phyloP scores from a whole-genome alignment of 139 green algal species.

The Auxenochlorella pyrenoidosa region DNA sequence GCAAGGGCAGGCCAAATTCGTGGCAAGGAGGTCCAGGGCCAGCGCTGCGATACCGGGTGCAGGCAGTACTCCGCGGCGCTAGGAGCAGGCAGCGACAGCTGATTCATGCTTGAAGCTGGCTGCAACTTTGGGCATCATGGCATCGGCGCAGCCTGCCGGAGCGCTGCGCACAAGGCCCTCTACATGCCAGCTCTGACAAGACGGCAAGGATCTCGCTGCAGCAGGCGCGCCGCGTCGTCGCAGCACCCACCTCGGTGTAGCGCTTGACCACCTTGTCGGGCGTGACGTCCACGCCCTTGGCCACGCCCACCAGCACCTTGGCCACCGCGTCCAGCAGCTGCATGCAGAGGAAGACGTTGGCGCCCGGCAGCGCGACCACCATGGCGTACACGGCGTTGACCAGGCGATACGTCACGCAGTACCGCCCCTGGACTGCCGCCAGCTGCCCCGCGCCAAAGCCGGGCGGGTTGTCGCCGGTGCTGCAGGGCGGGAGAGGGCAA shows the following conservation, averaged over 20 bases:
- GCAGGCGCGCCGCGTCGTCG: neutral
- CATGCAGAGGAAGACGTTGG: slow-evolving; percentile 55
- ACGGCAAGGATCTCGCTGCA: neutral
- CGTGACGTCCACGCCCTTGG: slow-evolving; percentile 54
- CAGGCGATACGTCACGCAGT: slow-evolving; percentile 58
- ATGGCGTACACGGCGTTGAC: slow-evolving; percentile 55
- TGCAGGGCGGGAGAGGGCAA: slow-evolving; percentile 12
- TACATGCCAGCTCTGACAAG: no score
- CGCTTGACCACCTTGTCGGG: slow-evolving; percentile 52
- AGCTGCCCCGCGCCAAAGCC: slow-evolving; percentile 49
- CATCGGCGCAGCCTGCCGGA: no score
- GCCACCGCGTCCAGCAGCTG: slow-evolving; percentile 48
- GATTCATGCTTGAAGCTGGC: no score
- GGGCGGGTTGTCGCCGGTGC: slow-evolving; percentile 54
- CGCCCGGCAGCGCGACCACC: slow-evolving; percentile 35
- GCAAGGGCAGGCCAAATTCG: no score
- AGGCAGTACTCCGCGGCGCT: neutral
- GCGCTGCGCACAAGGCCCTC: no score
- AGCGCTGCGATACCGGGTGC: no score
- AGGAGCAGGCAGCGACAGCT: neutral
- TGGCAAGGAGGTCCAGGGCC: no score
- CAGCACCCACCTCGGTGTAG: slow-evolving; percentile 52
- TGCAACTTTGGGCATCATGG: no score
- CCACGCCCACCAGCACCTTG: slow-evolving; percentile 43
- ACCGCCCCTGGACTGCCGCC: slow-evolving; percentile 36